phyloP scores from a whole-genome alignment of 371 early-diverging fungal species.

The Mucor piriformis region DNA sequence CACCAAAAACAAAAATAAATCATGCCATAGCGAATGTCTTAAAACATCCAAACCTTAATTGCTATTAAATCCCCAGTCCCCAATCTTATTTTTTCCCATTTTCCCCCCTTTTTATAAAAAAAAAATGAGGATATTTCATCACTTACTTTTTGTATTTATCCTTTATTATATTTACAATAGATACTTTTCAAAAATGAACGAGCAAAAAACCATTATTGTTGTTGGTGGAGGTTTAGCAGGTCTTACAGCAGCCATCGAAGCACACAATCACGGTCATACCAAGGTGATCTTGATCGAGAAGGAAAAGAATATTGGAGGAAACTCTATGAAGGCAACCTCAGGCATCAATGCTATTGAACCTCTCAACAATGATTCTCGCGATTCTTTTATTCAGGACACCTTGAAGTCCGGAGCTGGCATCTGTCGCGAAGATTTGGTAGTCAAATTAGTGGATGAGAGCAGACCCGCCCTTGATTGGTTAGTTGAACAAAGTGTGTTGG shows the following conservation, averaged over 20 bases:
- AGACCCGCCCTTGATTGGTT: slow-evolving; percentile 76
- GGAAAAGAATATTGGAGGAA: slow-evolving; percentile 76
- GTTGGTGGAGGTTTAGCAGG: slow-evolving; percentile 86
- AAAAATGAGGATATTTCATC: slow-evolving; percentile 10
- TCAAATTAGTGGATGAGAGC: slow-evolving; percentile 66
- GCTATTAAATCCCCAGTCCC: neutral
- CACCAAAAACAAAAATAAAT: slow-evolving; percentile 15
- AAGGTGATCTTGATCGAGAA: slow-evolving; percentile 77
- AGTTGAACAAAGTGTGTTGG: slow-evolving; percentile 51
- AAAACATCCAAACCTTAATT: neutral
- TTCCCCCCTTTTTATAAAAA: slow-evolving; percentile 1
- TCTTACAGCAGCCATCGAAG: slow-evolving; percentile 77
- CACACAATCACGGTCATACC: slow-evolving; percentile 57
- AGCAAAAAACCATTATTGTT: slow-evolving; percentile 46
- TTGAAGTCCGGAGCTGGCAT: slow-evolving; percentile 73
- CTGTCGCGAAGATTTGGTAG: slow-evolving; percentile 58
- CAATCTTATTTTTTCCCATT: neutral
- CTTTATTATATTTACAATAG: slow-evolving; percentile 16
- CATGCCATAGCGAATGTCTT: slow-evolving; percentile 17
- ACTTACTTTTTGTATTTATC: slow-evolving; percentile 17
- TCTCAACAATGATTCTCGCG: slow-evolving; percentile 60
- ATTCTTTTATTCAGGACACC: slow-evolving; percentile 73
- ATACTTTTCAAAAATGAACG: slow-evolving; percentile 12
- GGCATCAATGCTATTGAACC: slow-evolving; percentile 85
- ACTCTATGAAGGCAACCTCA: slow-evolving; percentile 82